A percentile compares a stretch with the other conserved stretches of the same genome.
These are phyloP conservation scores for Pistacia integerrima DNA, from an alignment of 345 rosid genomes.

Conservation along the genomic window DNA sequence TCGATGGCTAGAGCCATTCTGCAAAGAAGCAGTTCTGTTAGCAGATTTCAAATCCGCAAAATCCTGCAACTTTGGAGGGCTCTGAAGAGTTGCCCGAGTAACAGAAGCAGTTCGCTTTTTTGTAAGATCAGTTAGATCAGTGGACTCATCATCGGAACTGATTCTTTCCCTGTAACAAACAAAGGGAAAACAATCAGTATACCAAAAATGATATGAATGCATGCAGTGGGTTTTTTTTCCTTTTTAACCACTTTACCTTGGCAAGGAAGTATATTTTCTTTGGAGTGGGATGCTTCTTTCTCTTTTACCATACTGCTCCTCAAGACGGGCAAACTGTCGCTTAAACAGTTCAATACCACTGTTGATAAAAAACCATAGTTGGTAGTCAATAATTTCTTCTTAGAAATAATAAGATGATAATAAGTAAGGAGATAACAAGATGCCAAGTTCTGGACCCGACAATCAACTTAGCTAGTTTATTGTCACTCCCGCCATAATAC, in stretches of 20 bases:
- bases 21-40: conserved; percentile 37
- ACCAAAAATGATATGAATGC: conserved; percentile 1
- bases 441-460: not conserved
- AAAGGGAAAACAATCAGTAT: not conserved
- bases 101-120: conserved; percentile 40
- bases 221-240: not conserved
- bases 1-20: conserved; percentile 33
- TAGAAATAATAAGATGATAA: not conserved
- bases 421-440: not conserved
- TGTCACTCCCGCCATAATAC: not conserved
- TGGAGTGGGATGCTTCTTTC: conserved; percentile 53
- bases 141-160: conserved; percentile 48
- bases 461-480: not conserved
- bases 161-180: conserved; percentile 66
- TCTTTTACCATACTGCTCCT: conserved; percentile 58
- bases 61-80: conserved; percentile 43
- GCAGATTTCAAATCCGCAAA: conserved; percentile 37
- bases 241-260: conserved; percentile 50
- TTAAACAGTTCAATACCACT: conserved; percentile 81
- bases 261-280: conserved; percentile 83
- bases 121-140: conserved; percentile 39
- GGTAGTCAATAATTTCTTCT: not conserved
- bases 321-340: conserved; percentile 89
- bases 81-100: conserved; percentile 42
- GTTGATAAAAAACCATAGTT: conserved; percentile 21